These are phyloP conservation scores for Beauveria brongniartii DNA, from an alignment of 2,329 filamentous ascomycete genomes.

Conservation along the genomic window DNA sequence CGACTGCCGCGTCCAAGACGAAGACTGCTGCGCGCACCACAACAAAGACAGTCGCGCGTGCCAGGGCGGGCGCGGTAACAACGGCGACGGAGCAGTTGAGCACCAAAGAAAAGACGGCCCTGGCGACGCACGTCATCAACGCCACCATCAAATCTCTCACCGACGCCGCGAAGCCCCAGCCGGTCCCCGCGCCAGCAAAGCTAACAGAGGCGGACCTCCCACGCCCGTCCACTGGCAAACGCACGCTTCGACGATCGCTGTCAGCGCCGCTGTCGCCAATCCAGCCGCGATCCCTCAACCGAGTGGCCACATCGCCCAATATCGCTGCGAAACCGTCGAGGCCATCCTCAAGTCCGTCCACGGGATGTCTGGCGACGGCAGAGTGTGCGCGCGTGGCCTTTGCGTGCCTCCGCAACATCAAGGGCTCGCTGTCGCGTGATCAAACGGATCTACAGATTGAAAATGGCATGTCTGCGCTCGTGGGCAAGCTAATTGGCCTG, in stretches of 20 bases:
- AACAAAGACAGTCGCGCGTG: constrained; percentile 22
- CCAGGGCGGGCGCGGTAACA: constrained; percentile 18
- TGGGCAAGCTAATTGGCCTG: constrained; percentile 56
- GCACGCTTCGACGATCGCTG: constrained; percentile 43
- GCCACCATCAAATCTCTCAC: constrained; percentile 58
- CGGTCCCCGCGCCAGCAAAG: constrained; percentile 23
- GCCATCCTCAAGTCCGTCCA: constrained; percentile 22
- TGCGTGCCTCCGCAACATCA: constrained; percentile 50
- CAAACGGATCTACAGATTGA: constrained; percentile 62
- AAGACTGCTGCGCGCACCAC: constrained; percentile 21
- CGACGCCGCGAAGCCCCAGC: constrained; percentile 52
- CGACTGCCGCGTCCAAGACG: constrained; percentile 16
- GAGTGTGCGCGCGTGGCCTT: constrained; percentile 66
- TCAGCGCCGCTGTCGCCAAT: constrained; percentile 54
- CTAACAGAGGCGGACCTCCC: constrained; percentile 24
- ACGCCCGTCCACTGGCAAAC: constrained; percentile 28
- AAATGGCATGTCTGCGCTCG: constrained; percentile 61
- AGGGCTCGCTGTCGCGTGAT: constrained; percentile 43
- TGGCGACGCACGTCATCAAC: constrained; percentile 70
- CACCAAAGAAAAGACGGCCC: constrained; percentile 49
- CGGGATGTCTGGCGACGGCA: constrained; percentile 47
- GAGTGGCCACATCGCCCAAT: constrained; percentile 46
- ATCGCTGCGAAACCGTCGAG: constrained; percentile 24
- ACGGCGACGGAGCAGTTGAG: constrained; percentile 17
- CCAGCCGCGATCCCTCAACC: constrained; percentile 52